Evolutionary conservation across 1,139 yeast genomes (phyloP).

Genomic region (Magnusiomyces ingens): DNA sequence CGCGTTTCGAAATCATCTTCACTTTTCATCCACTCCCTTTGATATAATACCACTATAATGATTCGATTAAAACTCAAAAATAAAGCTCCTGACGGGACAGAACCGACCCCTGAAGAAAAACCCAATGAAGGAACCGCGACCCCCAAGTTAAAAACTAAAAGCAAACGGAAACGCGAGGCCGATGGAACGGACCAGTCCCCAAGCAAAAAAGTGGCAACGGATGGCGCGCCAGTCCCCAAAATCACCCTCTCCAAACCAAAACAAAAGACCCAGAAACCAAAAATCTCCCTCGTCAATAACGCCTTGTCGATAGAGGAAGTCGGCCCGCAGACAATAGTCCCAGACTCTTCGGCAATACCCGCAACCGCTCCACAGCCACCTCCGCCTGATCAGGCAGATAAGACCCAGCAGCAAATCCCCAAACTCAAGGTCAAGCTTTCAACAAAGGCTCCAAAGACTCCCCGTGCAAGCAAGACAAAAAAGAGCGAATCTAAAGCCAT

Average conservation of each 20-base stretch:
- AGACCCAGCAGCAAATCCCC: neutral
- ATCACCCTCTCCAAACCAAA: too few relatives aligned
- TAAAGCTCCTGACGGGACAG: neutral
- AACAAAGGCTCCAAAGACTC: neutral
- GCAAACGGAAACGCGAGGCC: too few relatives aligned
- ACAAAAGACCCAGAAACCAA: too few relatives aligned
- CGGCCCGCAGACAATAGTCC: neutral
- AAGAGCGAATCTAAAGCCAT: constrained; percentile 69
- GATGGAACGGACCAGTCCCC: too few relatives aligned
- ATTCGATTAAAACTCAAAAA: constrained; percentile 1
- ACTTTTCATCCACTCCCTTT: neutral
- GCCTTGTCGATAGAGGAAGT: too few relatives aligned
- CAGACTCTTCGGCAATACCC: neutral
- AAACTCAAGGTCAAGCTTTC: constrained; percentile 3
- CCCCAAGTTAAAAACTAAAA: too few relatives aligned
- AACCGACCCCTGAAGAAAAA: neutral
- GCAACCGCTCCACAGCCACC: neutral
- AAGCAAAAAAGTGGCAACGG: too few relatives aligned
- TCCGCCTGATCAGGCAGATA: neutral
- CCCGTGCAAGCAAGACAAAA: constrained; percentile 47
- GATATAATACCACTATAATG: neutral
- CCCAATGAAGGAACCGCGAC: too few relatives aligned
- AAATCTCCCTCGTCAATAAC: too few relatives aligned
- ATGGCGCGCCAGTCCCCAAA: too few relatives aligned
- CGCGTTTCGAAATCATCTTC: too few relatives aligned